Evolutionary conservation across 768 basidiomycete species (phyloP).

Genomic region (Fomitopsis pulvina): DNA sequence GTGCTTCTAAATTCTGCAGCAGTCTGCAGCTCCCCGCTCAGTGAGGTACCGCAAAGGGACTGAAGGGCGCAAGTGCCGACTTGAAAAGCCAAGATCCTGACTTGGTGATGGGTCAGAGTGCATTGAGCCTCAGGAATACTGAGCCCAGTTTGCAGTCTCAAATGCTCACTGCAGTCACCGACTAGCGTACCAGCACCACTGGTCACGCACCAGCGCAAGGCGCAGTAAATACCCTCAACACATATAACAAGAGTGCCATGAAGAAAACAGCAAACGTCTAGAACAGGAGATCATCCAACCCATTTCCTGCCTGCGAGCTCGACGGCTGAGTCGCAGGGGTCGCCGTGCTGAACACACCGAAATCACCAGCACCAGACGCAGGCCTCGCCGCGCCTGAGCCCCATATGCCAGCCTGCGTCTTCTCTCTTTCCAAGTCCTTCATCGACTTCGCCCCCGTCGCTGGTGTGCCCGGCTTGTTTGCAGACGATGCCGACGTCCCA

Average conservation of each 20-base stretch:
- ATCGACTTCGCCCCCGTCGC: constrained; percentile 49
- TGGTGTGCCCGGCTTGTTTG: constrained; percentile 26
- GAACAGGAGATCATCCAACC: constrained; percentile 35
- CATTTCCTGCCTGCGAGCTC: constrained; percentile 18
- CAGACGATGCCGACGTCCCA: constrained; percentile 29
- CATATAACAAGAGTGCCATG: background rate
- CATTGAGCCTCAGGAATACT: no score
- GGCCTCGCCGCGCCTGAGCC: constrained; percentile 31
- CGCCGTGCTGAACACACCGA: constrained; percentile 21
- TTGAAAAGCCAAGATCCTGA: no score
- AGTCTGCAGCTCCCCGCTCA: no score
- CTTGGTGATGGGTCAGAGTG: no score
- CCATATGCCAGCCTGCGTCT: constrained; percentile 78
- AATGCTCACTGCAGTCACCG: no score
- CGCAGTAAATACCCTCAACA: no score
- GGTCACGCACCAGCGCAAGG: no score
- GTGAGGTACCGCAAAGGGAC: no score
- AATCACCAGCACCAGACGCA: constrained; percentile 17
- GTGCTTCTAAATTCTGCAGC: no score
- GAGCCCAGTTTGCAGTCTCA: no score
- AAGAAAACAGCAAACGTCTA: constrained; percentile 14
- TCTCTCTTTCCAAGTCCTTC: constrained; percentile 85
- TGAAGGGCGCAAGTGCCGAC: no score
- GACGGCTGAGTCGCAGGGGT: constrained; percentile 15
- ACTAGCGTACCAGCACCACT: no score